These are phyloP conservation scores for Trypanosoma avium DNA, from an alignment of 208 protist genomes.

Conservation along the genomic window DNA sequence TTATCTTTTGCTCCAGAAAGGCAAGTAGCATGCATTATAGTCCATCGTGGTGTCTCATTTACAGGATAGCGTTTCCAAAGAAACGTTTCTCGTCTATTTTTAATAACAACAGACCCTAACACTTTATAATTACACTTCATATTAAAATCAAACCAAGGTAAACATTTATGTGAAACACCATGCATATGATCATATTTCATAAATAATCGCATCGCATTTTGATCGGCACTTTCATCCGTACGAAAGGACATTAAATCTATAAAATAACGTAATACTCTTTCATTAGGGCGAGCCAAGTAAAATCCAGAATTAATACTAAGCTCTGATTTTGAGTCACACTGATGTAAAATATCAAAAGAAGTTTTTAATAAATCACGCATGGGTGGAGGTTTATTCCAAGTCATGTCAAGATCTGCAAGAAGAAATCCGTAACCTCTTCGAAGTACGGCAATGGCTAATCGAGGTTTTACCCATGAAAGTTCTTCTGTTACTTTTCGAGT, in stretches of 20 bases:
- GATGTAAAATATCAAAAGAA: slow-evolving; percentile 21
- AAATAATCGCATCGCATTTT: slow-evolving; percentile 33
- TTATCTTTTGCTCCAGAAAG: slow-evolving; percentile 31
- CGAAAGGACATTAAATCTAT: slow-evolving; percentile 28
- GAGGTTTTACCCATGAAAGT: slow-evolving; percentile 37
- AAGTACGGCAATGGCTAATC: slow-evolving; percentile 30
- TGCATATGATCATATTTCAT: slow-evolving; percentile 32
- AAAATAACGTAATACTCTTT: slow-evolving; percentile 13
- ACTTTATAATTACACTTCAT: slow-evolving; percentile 50
- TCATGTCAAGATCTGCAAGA: slow-evolving; percentile 32
- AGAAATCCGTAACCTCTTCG: slow-evolving; percentile 26
- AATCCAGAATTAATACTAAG: slow-evolving; percentile 38
- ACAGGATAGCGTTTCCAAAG: slow-evolving; percentile 21
- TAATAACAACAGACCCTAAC: not conserved
- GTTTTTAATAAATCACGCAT: slow-evolving; percentile 14
- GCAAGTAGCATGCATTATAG: slow-evolving; percentile 35
- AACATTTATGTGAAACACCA: slow-evolving; percentile 26
- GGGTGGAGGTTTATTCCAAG: slow-evolving; percentile 25
- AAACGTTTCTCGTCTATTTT: slow-evolving; percentile 27
- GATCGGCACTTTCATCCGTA: slow-evolving; percentile 25
- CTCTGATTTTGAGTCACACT: slow-evolving; percentile 18
- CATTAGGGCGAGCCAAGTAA: slow-evolving; percentile 22
- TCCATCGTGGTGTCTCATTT: slow-evolving; percentile 19
- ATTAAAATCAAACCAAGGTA: slow-evolving; percentile 25
- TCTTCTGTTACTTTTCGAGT: slow-evolving; percentile 33